A percentile compares a stretch with the other conserved stretches of the same genome.
Conservation (phyloP, 2,329 filamentous ascomycete genomes). For the Pezizomycotina sp. region DNA sequence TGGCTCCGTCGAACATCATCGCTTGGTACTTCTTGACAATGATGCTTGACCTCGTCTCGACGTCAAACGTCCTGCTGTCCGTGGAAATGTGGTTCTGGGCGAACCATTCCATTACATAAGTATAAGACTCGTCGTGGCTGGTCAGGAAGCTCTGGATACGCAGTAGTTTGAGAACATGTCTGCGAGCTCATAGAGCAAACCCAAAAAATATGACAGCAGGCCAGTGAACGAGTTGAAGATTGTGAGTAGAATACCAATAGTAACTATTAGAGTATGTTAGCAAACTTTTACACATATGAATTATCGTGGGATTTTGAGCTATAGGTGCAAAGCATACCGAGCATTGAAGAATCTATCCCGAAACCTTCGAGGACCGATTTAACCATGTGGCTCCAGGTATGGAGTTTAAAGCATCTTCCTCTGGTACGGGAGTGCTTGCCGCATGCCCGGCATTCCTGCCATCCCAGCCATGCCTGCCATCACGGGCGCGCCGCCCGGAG, state of each 20-base stretch:
- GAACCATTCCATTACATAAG: constrained; percentile 25
- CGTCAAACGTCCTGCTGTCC: constrained; percentile 25
- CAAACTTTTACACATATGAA: neutral
- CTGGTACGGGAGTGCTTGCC: constrained; percentile 44
- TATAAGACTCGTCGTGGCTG: constrained; percentile 25
- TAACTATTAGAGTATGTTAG: constrained; percentile 16
- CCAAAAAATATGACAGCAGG: constrained; percentile 23
- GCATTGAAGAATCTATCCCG: constrained; percentile 24
- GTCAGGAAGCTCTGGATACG: constrained; percentile 24
- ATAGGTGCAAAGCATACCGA: constrained; percentile 15
- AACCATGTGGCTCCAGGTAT: constrained; percentile 25
- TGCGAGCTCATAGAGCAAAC: constrained; percentile 15
- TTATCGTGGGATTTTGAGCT: constrained; percentile 1
- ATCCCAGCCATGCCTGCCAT: constrained; percentile 50
- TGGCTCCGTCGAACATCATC: constrained; percentile 25
- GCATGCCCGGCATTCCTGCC: constrained; percentile 42
- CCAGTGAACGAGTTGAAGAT: constrained; percentile 25
- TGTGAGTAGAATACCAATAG: constrained; percentile 24
- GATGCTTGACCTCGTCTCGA: constrained; percentile 24
- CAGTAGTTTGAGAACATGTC: constrained; percentile 24
- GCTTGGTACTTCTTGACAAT: constrained; percentile 22
- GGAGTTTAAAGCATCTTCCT: constrained; percentile 37
- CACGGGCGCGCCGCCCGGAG: no score
- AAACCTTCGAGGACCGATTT: constrained; percentile 23
- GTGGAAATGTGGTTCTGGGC: constrained; percentile 24